A percentile compares a stretch with the other conserved stretches of the same genome.
phyloP scores from a whole-genome alignment of 192 early-diverging fungal species.

The Podila minutissima region DNA sequence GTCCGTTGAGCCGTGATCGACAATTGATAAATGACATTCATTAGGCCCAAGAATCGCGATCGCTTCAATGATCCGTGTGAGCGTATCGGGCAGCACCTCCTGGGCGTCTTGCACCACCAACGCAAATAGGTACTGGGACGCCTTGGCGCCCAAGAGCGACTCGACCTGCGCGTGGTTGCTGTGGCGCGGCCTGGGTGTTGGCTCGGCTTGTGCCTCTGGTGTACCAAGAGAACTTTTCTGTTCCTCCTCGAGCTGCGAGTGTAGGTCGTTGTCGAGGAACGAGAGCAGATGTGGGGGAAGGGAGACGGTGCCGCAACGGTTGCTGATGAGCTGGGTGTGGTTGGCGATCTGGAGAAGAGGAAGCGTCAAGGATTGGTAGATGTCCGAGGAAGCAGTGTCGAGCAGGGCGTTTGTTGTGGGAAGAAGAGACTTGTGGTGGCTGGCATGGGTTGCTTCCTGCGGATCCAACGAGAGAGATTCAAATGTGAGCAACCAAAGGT shows the following conservation, averaged over 20 bases:
- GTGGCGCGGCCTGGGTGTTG: no score
- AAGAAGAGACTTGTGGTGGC: constrained; percentile 11
- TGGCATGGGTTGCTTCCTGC: constrained; percentile 6
- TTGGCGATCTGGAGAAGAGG: constrained; percentile 16
- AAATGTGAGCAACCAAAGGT: neutral
- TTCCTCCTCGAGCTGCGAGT: neutral
- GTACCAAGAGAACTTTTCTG: neutral
- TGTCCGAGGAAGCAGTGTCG: constrained; percentile 11
- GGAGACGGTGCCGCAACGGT: constrained; percentile 9
- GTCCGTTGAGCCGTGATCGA: constrained; percentile 23
- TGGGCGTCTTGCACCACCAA: constrained; percentile 18
- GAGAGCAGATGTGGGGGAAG: constrained; percentile 28
- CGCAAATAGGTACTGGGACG: constrained; percentile 15
- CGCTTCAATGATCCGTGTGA: constrained; percentile 20
- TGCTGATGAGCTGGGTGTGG: constrained; percentile 18
- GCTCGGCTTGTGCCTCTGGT: neutral
- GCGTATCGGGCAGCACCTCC: constrained; percentile 5
- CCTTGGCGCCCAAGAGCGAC: neutral
- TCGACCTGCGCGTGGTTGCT: neutral
- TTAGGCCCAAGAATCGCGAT: constrained; percentile 28
- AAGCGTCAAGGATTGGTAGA: constrained; percentile 13
- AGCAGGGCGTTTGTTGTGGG: constrained; percentile 14
- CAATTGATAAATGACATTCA: constrained; percentile 31
- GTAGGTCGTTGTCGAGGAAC: constrained; percentile 24
- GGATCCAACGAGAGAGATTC: neutral